Base-by-base conservation (phyloP, 495 filamentous ascomycete species). In the Geoglossum glabrum region DNA sequence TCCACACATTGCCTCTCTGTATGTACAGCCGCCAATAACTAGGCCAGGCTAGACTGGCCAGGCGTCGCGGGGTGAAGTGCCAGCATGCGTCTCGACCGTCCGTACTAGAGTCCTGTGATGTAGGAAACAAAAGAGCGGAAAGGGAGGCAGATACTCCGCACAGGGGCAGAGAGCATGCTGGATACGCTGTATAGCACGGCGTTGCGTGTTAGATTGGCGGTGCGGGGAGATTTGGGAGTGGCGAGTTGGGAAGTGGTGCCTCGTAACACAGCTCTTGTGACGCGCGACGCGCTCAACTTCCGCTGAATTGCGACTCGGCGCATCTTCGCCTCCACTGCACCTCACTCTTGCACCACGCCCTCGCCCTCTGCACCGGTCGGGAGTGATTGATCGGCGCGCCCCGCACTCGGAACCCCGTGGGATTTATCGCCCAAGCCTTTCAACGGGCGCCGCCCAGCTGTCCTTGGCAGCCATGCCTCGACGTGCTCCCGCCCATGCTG, bases 251-350 rank as follows among this genome's bases (percentile, higher is more conserved):
- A 45, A 52, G 17, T 27, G 25, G 25, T 13, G 23, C 17, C 6
- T 52, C 49, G 49, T 23, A 6, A 52, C 28, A 27, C 17, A 52
- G 25, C 11, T 52, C 23, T 26, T 28, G 49, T 31, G 49, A 31
- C 49, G 49, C 28, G 49, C 49, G 49, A 52, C 49, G 49, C 49
- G 49, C 49, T 52, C 25, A 45, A 52, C 49, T 52, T 52, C 23
- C 30, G 25, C 10, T 52, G 25, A 31, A 30, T 52, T 52, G 49
- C 49, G 49, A 52, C 49, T 28, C 49, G 49, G 49, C 49, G 49
- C 49, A 52, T 28, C 5, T n/a, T n/a, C n/a, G n/a, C n/a, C n/a
- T n/a, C n/a, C n/a, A n/a, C n/a, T n/a, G n/a, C n/a, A n/a, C n/a
- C 26, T 25, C 46, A 11, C 46, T 25, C 21, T 8, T 21, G 25